These are phyloP conservation scores for Hansenula lynferdii DNA, from an alignment of 1,139 yeast species.

Conservation along the genomic window DNA sequence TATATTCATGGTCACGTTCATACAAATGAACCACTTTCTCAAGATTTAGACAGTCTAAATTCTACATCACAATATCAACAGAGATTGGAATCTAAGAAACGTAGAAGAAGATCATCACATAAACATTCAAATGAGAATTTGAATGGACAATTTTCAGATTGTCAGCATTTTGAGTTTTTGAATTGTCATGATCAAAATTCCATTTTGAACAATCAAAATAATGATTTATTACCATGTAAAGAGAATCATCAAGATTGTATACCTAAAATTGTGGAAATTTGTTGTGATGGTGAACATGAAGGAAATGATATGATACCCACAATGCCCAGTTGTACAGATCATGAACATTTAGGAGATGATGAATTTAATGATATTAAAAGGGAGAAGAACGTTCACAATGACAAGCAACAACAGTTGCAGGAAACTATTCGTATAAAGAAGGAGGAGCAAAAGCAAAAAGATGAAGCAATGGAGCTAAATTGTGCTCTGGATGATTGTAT, in stretches of 20 bases:
- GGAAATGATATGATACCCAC: constrained; percentile 3
- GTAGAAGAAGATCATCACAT: constrained; percentile 9
- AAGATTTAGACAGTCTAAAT: too few species aligned
- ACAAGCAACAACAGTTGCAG: too few species aligned
- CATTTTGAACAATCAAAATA: constrained; percentile 4
- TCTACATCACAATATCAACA: too few species aligned
- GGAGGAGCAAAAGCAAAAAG: not conserved
- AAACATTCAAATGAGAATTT: constrained; percentile 14
- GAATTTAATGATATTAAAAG: too few species aligned
- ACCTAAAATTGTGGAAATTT: constrained; percentile 33
- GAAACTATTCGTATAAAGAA: too few species aligned
- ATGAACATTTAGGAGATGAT: constrained; percentile 2
- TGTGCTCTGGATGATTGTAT: constrained; percentile 20
- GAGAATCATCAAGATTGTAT: constrained; percentile 24
- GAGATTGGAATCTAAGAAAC: not conserved
- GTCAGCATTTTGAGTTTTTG: constrained; percentile 35
- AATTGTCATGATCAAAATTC: constrained; percentile 27
- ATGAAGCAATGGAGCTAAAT: constrained; percentile 7
- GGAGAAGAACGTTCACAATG: too few species aligned
- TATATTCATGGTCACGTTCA: constrained; percentile 70
- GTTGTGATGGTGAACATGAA: constrained; percentile 30
- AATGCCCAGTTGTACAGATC: constrained; percentile 9
- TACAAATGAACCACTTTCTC: too few species aligned
- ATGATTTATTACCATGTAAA: constrained; percentile 11
- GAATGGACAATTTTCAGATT: constrained; percentile 23